Evolutionary conservation across 192 early-diverging fungal genomes (phyloP), one percentile per base, ranked within the genome.

Genomic region (Mortierella hygrophila): DNA sequence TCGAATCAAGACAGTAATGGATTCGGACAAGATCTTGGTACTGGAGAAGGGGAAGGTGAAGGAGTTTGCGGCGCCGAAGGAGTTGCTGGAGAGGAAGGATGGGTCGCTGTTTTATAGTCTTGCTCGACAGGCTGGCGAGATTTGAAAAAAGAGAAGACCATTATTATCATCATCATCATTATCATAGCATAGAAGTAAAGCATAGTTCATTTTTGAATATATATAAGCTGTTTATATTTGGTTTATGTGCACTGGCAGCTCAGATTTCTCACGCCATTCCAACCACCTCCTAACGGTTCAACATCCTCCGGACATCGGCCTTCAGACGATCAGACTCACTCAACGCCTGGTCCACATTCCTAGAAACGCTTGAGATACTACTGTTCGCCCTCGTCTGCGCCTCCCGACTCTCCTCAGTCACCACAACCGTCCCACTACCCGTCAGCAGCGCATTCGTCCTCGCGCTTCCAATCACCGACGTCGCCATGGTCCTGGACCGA

Each of bases 21-120:
- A 94, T 76, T 97, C 96, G 73, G 96, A 98, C 89, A 89, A 93
- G 47, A 94, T 98, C 21, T 70, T 97, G 40, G 96, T 97, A 2
- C 44, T 90, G 91, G 93, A 55, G 41, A 74, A 87, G 40, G 92
- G 92, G 2, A 47, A 75, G 6, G 72, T 93, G 4, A 79, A 80
- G 16, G 93, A 95, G 83, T 92, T 78, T 55, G 94, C 91, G 16
- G 20, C 89, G 1, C 94, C 94, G 0, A 65, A 46, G 38, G 71
- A 69, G 0, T 57, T 89, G 35, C 32, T 89, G 11, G 78, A 87
- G 52, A 29, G 73, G 23, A 84, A 86, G 57, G 52, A 57, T 4
- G 70, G 77, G 29, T 83, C 83, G 16, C 68, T 87, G 65, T 89
- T 89, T 70, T 63, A 32, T 52, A 80, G 70, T 6, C 83, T 86